Evolutionary conservation across 352 stramenopile species (phyloP).

Genomic region (Pythium scleroteichum): DNA sequence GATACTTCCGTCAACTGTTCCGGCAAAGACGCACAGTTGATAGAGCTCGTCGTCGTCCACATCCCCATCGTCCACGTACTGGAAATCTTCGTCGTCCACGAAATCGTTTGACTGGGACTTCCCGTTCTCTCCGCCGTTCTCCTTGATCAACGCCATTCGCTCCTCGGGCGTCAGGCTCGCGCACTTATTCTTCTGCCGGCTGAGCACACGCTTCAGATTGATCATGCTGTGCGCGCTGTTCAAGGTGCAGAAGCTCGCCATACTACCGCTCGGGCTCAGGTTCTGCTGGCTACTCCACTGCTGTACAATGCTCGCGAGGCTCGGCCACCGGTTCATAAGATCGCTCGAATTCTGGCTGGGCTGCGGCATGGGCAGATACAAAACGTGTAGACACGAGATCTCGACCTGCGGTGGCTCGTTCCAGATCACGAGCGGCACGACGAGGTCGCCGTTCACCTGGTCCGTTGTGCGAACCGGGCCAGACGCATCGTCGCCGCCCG

Average conservation of each 20-base stretch:
- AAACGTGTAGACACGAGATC: constrained; percentile 59
- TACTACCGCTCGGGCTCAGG: constrained; percentile 8
- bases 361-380: constrained; percentile 61
- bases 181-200: constrained; percentile 27
- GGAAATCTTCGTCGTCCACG: constrained; percentile 33
- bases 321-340: constrained; percentile 32
- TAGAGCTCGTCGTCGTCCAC: constrained; percentile 38
- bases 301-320: constrained; percentile 36
- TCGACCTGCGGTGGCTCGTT: constrained; percentile 49
- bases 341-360: constrained; percentile 69
- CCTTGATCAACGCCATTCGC: constrained; percentile 8
- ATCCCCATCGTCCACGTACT: constrained; percentile 42
- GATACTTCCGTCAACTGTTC: constrained; percentile 61
- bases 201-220: constrained; percentile 32
- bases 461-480: constrained; percentile 22
- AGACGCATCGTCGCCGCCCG: constrained; percentile 5
- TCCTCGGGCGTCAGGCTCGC: constrained; percentile 20
- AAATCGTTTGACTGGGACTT: constrained; percentile 3
- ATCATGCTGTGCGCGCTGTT: constrained; percentile 31
- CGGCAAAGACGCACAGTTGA: constrained; percentile 72
- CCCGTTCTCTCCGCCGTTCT: background rate
- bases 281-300: constrained; percentile 31
- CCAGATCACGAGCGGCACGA: constrained; percentile 76
- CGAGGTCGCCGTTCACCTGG: constrained; percentile 40
- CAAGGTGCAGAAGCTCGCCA: constrained; percentile 11